Conservation (phyloP, 169 alveolate genomes). For the Perkinsus chesapeaki region DNA sequence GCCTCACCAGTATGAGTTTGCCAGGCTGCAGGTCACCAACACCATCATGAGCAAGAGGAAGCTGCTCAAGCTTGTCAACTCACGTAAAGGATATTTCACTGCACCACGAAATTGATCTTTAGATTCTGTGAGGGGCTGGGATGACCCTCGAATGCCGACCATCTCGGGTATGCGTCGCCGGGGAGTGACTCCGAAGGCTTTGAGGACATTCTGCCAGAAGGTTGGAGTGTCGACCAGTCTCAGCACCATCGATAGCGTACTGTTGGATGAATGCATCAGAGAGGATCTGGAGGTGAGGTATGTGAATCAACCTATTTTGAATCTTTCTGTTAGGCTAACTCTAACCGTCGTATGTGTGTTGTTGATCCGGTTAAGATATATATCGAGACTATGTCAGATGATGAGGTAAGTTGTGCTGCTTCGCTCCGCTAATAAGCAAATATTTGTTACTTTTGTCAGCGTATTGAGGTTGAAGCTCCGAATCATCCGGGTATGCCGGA, state of each 20-base stretch:
- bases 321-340: neutral
- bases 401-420: neutral
- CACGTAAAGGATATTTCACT: conserved; percentile 30
- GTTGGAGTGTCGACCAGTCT: conserved; percentile 94
- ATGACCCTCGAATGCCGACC: conserved; percentile 98
- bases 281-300: conserved; percentile 41
- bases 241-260: conserved; percentile 77
- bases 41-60: conserved; percentile 87
- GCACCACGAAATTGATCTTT: neutral
- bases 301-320: neutral
- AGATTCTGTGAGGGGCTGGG: conserved; percentile 91
- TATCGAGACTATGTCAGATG: conserved; percentile 8
- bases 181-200: conserved; percentile 86
- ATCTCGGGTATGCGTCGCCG: conserved; percentile 92
- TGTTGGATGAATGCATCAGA: conserved; percentile 89
- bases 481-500: neutral
- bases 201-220: conserved; percentile 72
- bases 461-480: conserved; percentile 14
- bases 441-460: neutral
- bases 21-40: conserved; percentile 92
- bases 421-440: conserved; percentile 26
- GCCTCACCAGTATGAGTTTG: conserved; percentile 86
- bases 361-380: conserved; percentile 24
- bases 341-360: conserved; percentile 30
- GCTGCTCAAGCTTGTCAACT: conserved; percentile 79